A percentile compares a stretch with the other conserved stretches of the same genome.
These are phyloP conservation scores for Groenewaldozyma tartarivorans DNA, from an alignment of 805 yeast species.

Conservation along the genomic window DNA sequence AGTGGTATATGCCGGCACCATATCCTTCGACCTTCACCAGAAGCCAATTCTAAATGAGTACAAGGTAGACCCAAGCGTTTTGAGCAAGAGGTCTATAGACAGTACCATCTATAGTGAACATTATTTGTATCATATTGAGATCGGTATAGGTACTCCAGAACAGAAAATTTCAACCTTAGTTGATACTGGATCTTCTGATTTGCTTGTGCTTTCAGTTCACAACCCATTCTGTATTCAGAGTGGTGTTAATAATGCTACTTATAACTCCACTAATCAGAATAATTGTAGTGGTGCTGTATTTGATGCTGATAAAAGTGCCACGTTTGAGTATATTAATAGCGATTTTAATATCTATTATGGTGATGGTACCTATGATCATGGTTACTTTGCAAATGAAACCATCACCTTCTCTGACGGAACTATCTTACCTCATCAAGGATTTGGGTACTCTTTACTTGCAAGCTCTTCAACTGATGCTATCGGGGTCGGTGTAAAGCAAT, in stretches of 20 bases:
- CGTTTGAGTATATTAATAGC: constrained; percentile 16
- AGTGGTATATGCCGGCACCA: no score
- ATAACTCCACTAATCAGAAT: constrained; percentile 1
- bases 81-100: no score
- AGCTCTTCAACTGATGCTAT: constrained; percentile 51
- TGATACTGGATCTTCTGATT: constrained; percentile 66
- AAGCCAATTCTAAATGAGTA: no score
- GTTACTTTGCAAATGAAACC: constrained; percentile 53
- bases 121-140: constrained; percentile 10
- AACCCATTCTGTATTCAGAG: constrained; percentile 9
- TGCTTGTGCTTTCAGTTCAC: constrained; percentile 38
- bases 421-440: constrained; percentile 41
- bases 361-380: constrained; percentile 44
- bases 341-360: constrained; percentile 26
- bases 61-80: no score
- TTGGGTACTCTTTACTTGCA: constrained; percentile 66
- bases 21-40: no score
- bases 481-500: constrained; percentile 28
- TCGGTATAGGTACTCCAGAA: constrained; percentile 46
- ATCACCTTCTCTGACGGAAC: constrained; percentile 44
- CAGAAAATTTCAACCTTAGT: constrained; percentile 45
- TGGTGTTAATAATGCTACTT: constrained; percentile 4
- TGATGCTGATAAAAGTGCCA: constrained; percentile 19
- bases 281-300: constrained; percentile 21
- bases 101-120: background rate